These are phyloP conservation scores for Xerocomellus chrysenteron DNA, from an alignment of 768 basidiomycete genomes.

Conservation along the genomic window DNA sequence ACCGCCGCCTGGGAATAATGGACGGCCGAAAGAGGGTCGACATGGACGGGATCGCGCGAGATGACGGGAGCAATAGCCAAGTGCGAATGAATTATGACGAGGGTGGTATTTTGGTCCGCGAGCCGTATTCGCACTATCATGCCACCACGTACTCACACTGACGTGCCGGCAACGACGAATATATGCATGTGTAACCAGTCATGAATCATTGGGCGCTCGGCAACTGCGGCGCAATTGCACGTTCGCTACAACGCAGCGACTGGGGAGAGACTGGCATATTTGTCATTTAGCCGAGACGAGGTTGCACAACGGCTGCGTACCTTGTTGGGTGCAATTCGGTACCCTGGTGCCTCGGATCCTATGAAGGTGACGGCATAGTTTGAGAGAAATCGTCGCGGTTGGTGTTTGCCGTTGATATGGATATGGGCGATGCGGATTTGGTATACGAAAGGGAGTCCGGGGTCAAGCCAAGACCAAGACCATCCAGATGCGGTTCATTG, in stretches of 20 bases:
- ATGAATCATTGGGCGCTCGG: not conserved
- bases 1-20: not conserved
- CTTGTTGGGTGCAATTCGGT: not conserved
- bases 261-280: not conserved
- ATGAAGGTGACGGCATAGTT: conserved; percentile 19
- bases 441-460: conserved; percentile 8
- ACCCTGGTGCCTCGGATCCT: conserved; percentile 11
- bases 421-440: not conserved
- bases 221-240: not conserved
- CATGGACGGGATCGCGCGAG: not conserved
- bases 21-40: conserved; percentile 2
- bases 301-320: not conserved
- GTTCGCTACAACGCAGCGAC: not conserved
- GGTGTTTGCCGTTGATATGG: not conserved
- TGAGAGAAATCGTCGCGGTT: not conserved
- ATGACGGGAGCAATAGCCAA: not conserved
- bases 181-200: not conserved
- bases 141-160: conserved; percentile 1
- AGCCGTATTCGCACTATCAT: not conserved
- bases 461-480: conserved; percentile 7
- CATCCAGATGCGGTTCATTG: not conserved
- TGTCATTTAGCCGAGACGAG: not conserved
- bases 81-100: not conserved
- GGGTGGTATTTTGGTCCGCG: not conserved
- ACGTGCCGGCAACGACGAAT: not conserved